These are phyloP conservation scores for Paratrimastix pyriformis DNA, from an alignment of 78 protist species.

Conservation along the genomic window DNA sequence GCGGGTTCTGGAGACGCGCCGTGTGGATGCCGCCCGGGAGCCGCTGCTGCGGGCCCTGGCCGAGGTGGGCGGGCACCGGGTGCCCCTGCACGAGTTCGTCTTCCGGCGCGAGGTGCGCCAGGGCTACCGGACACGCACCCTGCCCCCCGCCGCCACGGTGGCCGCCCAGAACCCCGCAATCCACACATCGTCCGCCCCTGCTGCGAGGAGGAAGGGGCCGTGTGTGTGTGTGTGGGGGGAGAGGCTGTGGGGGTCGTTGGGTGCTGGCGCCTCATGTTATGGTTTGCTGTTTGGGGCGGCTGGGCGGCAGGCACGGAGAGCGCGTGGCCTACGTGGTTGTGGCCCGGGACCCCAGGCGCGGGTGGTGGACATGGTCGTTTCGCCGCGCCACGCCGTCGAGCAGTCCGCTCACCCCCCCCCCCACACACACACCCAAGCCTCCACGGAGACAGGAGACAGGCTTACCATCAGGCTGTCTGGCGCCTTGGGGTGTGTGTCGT, in stretches of 20 bases:
- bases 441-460: too few species aligned
- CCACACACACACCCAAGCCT: too few species aligned
- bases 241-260: background rate
- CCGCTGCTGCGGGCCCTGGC: background rate
- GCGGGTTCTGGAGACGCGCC: background rate
- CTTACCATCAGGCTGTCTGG: too few species aligned
- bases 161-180: background rate
- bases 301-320: background rate
- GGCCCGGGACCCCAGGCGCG: too few species aligned
- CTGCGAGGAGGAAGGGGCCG: too few species aligned
- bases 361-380: too few species aligned
- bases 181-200: background rate
- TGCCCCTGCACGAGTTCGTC: slow-evolving; percentile 4
- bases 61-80: background rate
- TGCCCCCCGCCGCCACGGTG: slow-evolving; percentile 1
- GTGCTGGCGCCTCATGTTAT: too few species aligned
- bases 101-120: background rate
- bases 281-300: too few species aligned
- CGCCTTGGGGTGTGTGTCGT: too few species aligned
- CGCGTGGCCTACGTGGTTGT: too few species aligned
- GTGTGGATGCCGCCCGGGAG: background rate
- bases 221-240: too few species aligned
- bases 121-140: background rate
- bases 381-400: background rate
- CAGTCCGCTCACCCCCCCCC: too few species aligned